These are phyloP conservation scores for Xylaria sp. DNA, from an alignment of 2,329 filamentous ascomycete genomes.

Conservation along the genomic window DNA sequence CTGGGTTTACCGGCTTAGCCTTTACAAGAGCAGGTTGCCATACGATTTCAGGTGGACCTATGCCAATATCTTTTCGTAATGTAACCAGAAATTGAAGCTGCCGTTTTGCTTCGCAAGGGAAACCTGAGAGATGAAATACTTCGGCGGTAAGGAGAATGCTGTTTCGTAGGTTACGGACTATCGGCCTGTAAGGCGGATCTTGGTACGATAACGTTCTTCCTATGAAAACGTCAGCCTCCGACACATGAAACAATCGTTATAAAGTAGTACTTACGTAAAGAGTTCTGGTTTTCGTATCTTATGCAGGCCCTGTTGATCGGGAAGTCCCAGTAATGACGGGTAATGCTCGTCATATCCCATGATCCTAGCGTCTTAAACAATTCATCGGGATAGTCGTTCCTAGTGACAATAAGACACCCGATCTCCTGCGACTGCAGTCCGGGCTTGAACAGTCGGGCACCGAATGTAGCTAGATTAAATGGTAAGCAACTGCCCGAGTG, in stretches of 20 bases:
- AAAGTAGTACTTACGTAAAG: not conserved
- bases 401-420: slow-evolving; percentile 9
- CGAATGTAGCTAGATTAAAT: slow-evolving; percentile 27
- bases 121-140: not conserved
- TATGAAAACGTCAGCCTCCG: not conserved
- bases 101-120: not conserved
- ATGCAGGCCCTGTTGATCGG: not conserved
- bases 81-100: not conserved
- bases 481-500: slow-evolving; percentile 1
- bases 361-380: not conserved
- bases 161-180: not conserved
- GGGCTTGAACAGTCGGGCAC: slow-evolving; percentile 23
- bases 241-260: not conserved
- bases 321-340: accelerated
- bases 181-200: not conserved
- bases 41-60: not conserved
- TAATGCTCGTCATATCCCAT: not conserved
- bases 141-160: not conserved
- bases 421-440: not conserved
- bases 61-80: too few relatives aligned
- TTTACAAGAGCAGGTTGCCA: slow-evolving; percentile 14
- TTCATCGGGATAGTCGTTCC: not conserved
- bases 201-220: not conserved
- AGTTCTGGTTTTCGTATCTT: not conserved
- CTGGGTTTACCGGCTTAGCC: not conserved